phyloP scores from a whole-genome alignment of 805 yeast genomes.

The Kuraishia floccosa region DNA sequence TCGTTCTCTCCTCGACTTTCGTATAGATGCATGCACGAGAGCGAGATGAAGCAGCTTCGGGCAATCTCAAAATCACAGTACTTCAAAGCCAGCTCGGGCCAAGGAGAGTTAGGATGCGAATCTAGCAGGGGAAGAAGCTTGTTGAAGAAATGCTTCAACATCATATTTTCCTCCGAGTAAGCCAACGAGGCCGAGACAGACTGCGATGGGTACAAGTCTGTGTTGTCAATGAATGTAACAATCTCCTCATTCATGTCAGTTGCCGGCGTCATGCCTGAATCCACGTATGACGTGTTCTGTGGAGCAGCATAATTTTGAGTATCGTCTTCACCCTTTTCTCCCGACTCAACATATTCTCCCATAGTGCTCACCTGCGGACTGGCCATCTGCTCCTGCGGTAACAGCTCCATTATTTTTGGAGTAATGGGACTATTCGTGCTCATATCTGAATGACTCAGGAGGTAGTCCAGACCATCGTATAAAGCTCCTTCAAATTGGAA shows the following conservation, averaged over 20 bases:
- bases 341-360: neutral
- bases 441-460: slow-evolving; percentile 7
- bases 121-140: slow-evolving; percentile 40
- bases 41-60: slow-evolving; percentile 42
- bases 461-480: slow-evolving; percentile 18
- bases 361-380: neutral
- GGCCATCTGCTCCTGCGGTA: neutral
- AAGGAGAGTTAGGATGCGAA: slow-evolving; percentile 50
- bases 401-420: neutral
- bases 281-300: no score
- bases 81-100: slow-evolving; percentile 47
- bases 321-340: no score
- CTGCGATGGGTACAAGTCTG: slow-evolving; percentile 6
- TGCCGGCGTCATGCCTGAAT: neutral
- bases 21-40: slow-evolving; percentile 47
- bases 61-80: slow-evolving; percentile 50
- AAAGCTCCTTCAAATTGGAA: slow-evolving; percentile 17
- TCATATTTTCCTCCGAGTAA: slow-evolving; percentile 38
- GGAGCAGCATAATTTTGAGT: no score
- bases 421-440: neutral
- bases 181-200: slow-evolving; percentile 6
- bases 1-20: slow-evolving; percentile 41
- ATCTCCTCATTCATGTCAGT: slow-evolving; percentile 7
- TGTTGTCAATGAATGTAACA: slow-evolving; percentile 8
- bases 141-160: slow-evolving; percentile 44